Conservation (phyloP, 805 yeast species). For the Metschnikowia similis region DNA sequence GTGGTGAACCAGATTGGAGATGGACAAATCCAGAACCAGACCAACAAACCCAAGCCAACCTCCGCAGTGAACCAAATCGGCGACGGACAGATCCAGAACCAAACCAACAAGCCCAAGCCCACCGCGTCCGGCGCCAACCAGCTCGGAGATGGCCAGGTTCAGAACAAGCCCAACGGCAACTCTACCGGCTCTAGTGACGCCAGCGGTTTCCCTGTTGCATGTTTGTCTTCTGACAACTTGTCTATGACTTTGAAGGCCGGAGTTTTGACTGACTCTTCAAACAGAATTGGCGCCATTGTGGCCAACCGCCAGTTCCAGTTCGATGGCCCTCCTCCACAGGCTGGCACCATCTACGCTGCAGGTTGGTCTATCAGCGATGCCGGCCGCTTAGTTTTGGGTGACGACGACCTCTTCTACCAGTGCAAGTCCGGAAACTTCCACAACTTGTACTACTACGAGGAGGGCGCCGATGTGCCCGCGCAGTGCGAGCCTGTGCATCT, state of each 20-base stretch:
- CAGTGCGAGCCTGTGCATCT: conserved; percentile 65
- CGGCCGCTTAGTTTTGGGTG: conserved; percentile 64
- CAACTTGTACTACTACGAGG: conserved; percentile 64
- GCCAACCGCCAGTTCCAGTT: conserved; percentile 80
- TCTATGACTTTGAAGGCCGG: conserved; percentile 50
- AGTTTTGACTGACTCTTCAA: conserved; percentile 52
- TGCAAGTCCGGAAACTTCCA: conserved; percentile 74
- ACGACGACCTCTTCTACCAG: conserved; percentile 59
- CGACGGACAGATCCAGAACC: too few species aligned
- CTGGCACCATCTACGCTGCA: conserved; percentile 27
- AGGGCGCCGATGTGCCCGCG: conserved; percentile 38
- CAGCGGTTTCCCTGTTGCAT: conserved; percentile 16
- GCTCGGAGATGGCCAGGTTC: conserved; percentile 7
- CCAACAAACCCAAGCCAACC: too few species aligned
- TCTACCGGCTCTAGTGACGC: conserved; percentile 1
- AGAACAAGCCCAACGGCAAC: conserved; percentile 23
- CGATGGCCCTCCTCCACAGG: conserved; percentile 83
- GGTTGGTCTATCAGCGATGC: conserved; percentile 45
- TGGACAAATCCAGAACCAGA: too few species aligned
- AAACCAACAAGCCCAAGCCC: too few species aligned
- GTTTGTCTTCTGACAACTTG: conserved; percentile 36
- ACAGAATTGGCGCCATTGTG: conserved; percentile 75
- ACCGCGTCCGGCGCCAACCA: too few species aligned
- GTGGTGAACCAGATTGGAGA: too few species aligned
- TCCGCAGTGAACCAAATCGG: too few species aligned